Evolutionary conservation across 2,329 filamentous ascomycete species (phyloP).

Genomic region (Sordariomycetes sp.): DNA sequence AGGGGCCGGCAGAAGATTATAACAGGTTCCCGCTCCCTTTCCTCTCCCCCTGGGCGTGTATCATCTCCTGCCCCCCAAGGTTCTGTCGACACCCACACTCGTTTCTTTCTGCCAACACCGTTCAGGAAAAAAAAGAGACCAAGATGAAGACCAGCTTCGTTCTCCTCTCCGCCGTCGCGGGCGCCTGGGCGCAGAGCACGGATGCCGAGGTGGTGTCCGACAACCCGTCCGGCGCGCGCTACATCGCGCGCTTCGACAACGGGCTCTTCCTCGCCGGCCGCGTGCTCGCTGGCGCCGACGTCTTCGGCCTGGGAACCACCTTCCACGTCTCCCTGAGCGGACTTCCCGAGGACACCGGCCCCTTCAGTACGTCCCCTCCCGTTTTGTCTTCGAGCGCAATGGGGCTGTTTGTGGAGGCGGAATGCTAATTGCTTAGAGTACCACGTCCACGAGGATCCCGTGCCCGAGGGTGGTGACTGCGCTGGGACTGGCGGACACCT

Average conservation of each 20-base stretch:
- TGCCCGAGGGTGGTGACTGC: constrained; percentile 44
- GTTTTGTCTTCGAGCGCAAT: no score
- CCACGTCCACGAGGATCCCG: constrained; percentile 44
- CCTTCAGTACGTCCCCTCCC: constrained; percentile 39
- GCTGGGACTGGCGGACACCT: constrained; percentile 40
- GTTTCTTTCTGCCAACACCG: neutral
- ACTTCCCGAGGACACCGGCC: constrained; percentile 43
- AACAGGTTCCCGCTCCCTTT: neutral
- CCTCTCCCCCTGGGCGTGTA: neutral
- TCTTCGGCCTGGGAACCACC: constrained; percentile 41
- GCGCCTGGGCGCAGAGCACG: constrained; percentile 15
- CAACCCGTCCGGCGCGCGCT: constrained; percentile 45
- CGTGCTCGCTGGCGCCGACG: constrained; percentile 32
- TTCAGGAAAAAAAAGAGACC: neutral
- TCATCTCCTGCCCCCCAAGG: neutral
- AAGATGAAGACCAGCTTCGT: neutral
- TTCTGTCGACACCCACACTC: neutral
- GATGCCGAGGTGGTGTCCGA: constrained; percentile 39
- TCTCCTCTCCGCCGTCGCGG: neutral
- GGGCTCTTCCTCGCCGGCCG: constrained; percentile 40
- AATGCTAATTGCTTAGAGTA: constrained; percentile 27
- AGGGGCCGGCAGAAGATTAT: no score
- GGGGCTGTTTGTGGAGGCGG: neutral
- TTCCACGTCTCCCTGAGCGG: constrained; percentile 46
- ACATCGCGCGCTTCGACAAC: constrained; percentile 44